phyloP scores from a whole-genome alignment of 371 early-diverging fungal species.

The Quaeritorhiza haematococci region DNA sequence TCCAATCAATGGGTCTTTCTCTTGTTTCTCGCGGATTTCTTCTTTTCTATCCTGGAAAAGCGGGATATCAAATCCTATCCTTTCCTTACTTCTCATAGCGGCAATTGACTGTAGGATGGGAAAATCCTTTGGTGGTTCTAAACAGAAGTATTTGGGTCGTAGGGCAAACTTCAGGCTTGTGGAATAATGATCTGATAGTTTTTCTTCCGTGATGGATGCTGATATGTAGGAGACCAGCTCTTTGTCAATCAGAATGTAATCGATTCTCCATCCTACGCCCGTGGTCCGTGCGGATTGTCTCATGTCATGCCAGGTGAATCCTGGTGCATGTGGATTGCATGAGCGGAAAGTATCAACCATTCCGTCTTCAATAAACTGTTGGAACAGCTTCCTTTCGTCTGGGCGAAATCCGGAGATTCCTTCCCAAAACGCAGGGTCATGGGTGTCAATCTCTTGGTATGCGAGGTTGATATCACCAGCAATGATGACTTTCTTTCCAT shows the following conservation, averaged over 20 bases:
- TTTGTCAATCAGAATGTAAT: constrained; percentile 10
- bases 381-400: constrained; percentile 6
- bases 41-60: too few relatives aligned
- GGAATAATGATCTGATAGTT: too few relatives aligned
- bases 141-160: too few relatives aligned
- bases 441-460: neutral
- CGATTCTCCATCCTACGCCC: constrained; percentile 7
- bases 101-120: too few relatives aligned
- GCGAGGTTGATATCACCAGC: constrained; percentile 12
- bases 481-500: constrained; percentile 1
- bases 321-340: neutral
- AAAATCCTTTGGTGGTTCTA: too few relatives aligned
- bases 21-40: too few relatives aligned
- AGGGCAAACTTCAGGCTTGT: too few relatives aligned
- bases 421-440: neutral
- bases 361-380: neutral
- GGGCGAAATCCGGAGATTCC: constrained; percentile 4
- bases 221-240: too few relatives aligned
- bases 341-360: constrained; percentile 7
- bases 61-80: too few relatives aligned
- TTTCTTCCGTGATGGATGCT: too few relatives aligned
- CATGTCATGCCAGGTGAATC: constrained; percentile 1
- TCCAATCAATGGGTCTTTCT: neutral
- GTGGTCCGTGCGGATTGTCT: too few relatives aligned
- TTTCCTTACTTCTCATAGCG: too few relatives aligned